Percentiles rank a stretch among this genome's conserved stretches.
These are phyloP conservation scores for Peronospora belbahrii DNA, from an alignment of 352 stramenopile species.

Conservation along the genomic window DNA sequence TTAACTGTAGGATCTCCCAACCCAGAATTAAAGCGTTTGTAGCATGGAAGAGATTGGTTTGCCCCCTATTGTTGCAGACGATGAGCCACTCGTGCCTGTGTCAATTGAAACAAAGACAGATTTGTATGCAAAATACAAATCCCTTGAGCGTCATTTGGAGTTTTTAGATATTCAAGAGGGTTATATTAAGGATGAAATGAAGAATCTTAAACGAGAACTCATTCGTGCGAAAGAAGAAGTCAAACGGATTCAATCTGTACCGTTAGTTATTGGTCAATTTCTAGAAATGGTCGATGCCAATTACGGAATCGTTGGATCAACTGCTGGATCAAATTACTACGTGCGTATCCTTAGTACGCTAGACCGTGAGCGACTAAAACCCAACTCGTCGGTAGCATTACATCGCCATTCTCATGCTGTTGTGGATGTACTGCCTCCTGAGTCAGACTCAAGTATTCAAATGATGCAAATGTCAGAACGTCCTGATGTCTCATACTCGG, in stretches of 20 bases:
- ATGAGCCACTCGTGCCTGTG: constrained; percentile 47
- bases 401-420: constrained; percentile 98
- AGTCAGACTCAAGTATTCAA: constrained; percentile 99
- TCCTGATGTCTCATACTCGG: constrained; percentile 91
- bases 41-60: constrained; percentile 62
- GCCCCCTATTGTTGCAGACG: constrained; percentile 25
- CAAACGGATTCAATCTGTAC: constrained; percentile 99
- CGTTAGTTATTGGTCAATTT: constrained; percentile 99
- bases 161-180: constrained; percentile 90
- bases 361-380: constrained; percentile 97
- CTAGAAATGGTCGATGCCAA: constrained; percentile 99
- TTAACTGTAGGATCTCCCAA: neutral
- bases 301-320: constrained; percentile 98
- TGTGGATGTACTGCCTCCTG: constrained; percentile 96
- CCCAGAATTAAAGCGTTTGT: neutral
- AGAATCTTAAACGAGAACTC: constrained; percentile 98
- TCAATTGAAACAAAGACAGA: constrained; percentile 59
- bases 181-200: constrained; percentile 99
- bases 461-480: constrained; percentile 98
- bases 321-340: constrained; percentile 98
- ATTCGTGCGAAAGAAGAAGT: constrained; percentile 99
- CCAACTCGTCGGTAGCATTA: constrained; percentile 97
- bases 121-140: constrained; percentile 76
- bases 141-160: constrained; percentile 70
- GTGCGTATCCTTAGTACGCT: constrained; percentile 98